phyloP scores from a whole-genome alignment of 768 basidiomycete genomes.

The Boletus barrowsii region DNA sequence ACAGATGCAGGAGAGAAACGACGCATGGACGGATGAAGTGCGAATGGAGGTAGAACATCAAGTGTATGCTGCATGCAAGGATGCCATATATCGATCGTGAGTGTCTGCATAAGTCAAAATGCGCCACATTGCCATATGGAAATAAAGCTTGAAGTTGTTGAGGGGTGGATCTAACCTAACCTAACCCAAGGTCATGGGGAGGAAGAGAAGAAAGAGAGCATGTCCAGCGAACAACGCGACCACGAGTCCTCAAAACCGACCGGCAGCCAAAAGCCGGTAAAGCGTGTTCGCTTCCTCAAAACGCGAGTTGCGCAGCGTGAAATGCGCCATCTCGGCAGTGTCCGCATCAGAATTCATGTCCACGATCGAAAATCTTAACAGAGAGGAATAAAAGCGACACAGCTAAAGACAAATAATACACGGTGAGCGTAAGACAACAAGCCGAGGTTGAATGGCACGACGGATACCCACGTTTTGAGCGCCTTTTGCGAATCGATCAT shows the following conservation, averaged over 20 bases:
- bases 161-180: too few species aligned
- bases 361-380: slow-evolving; percentile 64
- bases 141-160: not conserved
- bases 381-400: slow-evolving; percentile 71
- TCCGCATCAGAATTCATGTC: slow-evolving; percentile 65
- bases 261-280: slow-evolving; percentile 59
- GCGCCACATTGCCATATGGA: slow-evolving; percentile 1
- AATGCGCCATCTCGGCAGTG: slow-evolving; percentile 75
- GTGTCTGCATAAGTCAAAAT: slow-evolving; percentile 19
- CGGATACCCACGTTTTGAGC: slow-evolving; percentile 58
- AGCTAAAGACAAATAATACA: slow-evolving; percentile 40
- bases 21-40: not conserved
- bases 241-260: slow-evolving; percentile 26
- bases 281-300: slow-evolving; percentile 76
- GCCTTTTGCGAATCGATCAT: slow-evolving; percentile 71
- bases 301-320: slow-evolving; percentile 65
- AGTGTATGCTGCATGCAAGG: slow-evolving; percentile 2
- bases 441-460: not conserved
- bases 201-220: not conserved
- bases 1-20: not conserved
- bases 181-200: too few species aligned
- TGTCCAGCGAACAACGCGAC: not conserved
- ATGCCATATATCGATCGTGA: slow-evolving; percentile 3
- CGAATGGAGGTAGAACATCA: not conserved
- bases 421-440: not conserved